phyloP scores from a whole-genome alignment of 129 eudicot genomes.

The Escallonia herrerae region DNA sequence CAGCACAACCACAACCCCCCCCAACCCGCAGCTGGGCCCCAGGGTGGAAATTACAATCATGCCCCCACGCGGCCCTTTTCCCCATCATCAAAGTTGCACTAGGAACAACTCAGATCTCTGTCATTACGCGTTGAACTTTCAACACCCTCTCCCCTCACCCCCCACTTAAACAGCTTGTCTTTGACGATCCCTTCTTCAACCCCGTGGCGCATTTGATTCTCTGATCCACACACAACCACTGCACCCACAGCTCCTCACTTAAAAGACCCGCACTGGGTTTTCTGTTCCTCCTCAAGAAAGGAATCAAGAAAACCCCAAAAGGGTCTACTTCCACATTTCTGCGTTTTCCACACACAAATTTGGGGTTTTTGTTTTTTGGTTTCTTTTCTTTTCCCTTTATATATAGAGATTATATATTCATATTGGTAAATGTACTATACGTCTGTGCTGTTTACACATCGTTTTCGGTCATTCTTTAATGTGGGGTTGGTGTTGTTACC shows the following conservation, averaged over 20 bases:
- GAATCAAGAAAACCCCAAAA: slow-evolving; percentile 14
- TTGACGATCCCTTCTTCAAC: slow-evolving; percentile 31
- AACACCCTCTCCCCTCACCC: slow-evolving; percentile 21
- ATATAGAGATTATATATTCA: background rate
- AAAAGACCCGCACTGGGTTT: slow-evolving; percentile 26
- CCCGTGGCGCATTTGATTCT: slow-evolving; percentile 19
- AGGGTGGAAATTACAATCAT: too few relatives aligned
- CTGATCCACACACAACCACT: slow-evolving; percentile 14
- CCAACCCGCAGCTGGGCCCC: slow-evolving; percentile 10
- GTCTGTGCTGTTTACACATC: slow-evolving; percentile 35
- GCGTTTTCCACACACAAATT: background rate
- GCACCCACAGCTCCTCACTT: slow-evolving; percentile 15
- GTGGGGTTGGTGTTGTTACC: slow-evolving; percentile 32
- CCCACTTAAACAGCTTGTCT: slow-evolving; percentile 18
- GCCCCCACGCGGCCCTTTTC: too few relatives aligned
- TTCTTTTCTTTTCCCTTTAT: background rate
- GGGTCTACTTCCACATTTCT: background rate
- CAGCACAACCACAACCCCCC: slow-evolving; percentile 23
- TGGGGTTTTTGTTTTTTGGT: too few relatives aligned
- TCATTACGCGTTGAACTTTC: slow-evolving; percentile 74
- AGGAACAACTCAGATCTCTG: slow-evolving; percentile 35
- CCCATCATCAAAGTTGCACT: background rate
- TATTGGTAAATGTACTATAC: background rate
- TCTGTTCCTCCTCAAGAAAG: slow-evolving; percentile 27
- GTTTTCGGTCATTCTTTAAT: slow-evolving; percentile 45